These are phyloP conservation scores for Ophiostoma sp. DNA, from an alignment of 2,329 filamentous ascomycete genomes.

Conservation along the genomic window DNA sequence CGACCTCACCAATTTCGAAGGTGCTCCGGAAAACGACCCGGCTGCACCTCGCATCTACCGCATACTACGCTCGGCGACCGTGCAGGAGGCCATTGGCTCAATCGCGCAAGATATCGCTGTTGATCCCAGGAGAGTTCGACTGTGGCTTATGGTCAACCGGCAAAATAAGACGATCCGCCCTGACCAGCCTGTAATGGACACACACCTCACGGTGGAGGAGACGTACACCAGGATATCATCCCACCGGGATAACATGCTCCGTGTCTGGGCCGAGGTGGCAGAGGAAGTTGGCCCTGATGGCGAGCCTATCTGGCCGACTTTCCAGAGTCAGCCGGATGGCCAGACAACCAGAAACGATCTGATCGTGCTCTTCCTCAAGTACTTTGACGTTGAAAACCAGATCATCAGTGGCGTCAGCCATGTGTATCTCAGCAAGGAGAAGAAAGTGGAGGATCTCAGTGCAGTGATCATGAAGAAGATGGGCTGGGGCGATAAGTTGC, in stretches of 20 bases:
- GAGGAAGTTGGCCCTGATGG: slow-evolving; percentile 62
- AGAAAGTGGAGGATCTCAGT: slow-evolving; percentile 80
- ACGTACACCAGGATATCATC: slow-evolving; percentile 48
- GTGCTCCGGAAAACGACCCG: slow-evolving; percentile 50
- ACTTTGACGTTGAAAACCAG: slow-evolving; percentile 77
- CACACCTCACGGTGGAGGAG: slow-evolving; percentile 72
- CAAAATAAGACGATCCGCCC: slow-evolving; percentile 96
- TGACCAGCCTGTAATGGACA: slow-evolving; percentile 76
- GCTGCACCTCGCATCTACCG: slow-evolving; percentile 68
- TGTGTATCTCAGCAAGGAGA: slow-evolving; percentile 73
- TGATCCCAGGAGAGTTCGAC: slow-evolving; percentile 64
- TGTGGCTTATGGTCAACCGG: slow-evolving; percentile 97
- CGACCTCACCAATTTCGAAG: slow-evolving; percentile 69
- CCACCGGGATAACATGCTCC: slow-evolving; percentile 64
- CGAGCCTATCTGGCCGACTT: slow-evolving; percentile 64
- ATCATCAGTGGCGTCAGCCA: slow-evolving; percentile 71
- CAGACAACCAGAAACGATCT: slow-evolving; percentile 54
- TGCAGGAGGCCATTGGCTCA: slow-evolving; percentile 66
- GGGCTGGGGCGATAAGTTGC: slow-evolving; percentile 74
- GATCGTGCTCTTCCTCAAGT: slow-evolving; percentile 86
- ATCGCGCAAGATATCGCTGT: slow-evolving; percentile 66
- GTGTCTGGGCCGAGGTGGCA: slow-evolving; percentile 80
- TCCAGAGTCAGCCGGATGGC: slow-evolving; percentile 52
- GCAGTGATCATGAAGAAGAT: slow-evolving; percentile 74
- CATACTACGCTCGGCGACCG: slow-evolving; percentile 65